Evolutionary conservation across 2,329 filamentous ascomycete genomes (phyloP).

Genomic region (Penicillium corylophilum): DNA sequence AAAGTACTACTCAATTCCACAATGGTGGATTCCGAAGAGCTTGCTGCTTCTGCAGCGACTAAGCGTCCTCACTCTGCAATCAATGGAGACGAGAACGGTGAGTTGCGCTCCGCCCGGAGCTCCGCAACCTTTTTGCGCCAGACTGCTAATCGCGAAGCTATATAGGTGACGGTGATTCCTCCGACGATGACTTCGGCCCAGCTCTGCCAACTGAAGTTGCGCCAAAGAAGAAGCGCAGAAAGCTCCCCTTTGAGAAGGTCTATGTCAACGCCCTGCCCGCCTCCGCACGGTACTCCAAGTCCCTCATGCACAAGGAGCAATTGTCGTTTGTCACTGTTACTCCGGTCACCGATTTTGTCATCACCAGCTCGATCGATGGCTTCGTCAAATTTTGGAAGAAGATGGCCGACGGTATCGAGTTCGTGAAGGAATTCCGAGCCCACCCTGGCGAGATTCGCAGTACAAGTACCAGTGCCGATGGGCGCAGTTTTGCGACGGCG

Average conservation of each 20-base stretch:
- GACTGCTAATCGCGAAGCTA: constrained; percentile 13
- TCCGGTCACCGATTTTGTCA: constrained; percentile 87
- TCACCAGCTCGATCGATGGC: constrained; percentile 92
- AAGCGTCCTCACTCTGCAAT: constrained; percentile 61
- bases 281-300: constrained; percentile 83
- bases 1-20: not conserved
- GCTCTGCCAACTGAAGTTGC: constrained; percentile 76
- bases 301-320: constrained; percentile 97
- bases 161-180: constrained; percentile 57
- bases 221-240: constrained; percentile 86
- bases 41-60: constrained; percentile 34
- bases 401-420: constrained; percentile 82
- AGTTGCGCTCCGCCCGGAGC: constrained; percentile 10
- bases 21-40: constrained; percentile 33
- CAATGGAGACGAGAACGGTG: constrained; percentile 45
- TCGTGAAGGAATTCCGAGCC: constrained; percentile 95
- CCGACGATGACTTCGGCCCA: constrained; percentile 87
- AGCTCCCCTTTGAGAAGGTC: constrained; percentile 90
- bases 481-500: constrained; percentile 87
- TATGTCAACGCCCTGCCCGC: constrained; percentile 86
- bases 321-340: constrained; percentile 85
- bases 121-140: constrained; percentile 10
- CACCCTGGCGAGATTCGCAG: constrained; percentile 81
- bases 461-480: constrained; percentile 83
- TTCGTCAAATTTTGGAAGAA: constrained; percentile 99